A percentile compares a stretch with the other conserved stretches of the same genome.
phyloP scores from a whole-genome alignment of 1,284 basidiomycete species.

The Microbotryum saponariae region DNA sequence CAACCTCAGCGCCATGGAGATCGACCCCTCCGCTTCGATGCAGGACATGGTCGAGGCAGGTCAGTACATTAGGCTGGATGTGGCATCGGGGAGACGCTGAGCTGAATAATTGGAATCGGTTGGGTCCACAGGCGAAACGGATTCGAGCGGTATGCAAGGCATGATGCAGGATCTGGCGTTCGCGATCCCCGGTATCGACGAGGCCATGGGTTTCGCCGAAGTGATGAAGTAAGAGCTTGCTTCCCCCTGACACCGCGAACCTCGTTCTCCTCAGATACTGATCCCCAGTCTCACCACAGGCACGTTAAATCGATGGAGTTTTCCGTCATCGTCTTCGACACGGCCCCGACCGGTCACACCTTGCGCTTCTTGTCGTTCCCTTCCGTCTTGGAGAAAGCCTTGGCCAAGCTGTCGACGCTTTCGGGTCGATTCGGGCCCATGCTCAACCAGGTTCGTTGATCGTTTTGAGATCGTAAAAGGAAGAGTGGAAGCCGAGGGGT shows the following conservation, averaged over 20 bases:
- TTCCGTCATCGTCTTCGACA: slow-evolving; percentile 98
- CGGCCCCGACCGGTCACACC: slow-evolving; percentile 96
- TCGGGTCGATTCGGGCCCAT: slow-evolving; percentile 93
- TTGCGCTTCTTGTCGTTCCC: slow-evolving; percentile 98
- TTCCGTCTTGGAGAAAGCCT: slow-evolving; percentile 90
- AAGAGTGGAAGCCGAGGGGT: neutral
- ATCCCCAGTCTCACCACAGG: slow-evolving; percentile 44
- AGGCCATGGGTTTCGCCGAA: slow-evolving; percentile 99
- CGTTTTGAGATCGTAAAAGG: neutral
- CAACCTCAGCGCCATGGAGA: slow-evolving; percentile 98
- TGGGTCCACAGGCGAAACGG: slow-evolving; percentile 60
- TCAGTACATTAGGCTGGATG: slow-evolving; percentile 43
- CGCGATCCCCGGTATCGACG: slow-evolving; percentile 97
- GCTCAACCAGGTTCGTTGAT: slow-evolving; percentile 67
- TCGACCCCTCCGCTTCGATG: slow-evolving; percentile 91
- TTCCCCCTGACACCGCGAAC: neutral
- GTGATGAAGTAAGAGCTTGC: slow-evolving; percentile 82
- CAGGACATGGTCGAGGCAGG: slow-evolving; percentile 99
- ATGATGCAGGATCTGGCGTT: slow-evolving; percentile 99
- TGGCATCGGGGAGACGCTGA: neutral
- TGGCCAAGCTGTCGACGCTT: slow-evolving; percentile 86
- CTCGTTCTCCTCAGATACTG: neutral
- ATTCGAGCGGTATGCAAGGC: slow-evolving; percentile 76
- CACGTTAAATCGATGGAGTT: slow-evolving; percentile 99
- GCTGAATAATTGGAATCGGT: neutral